These are phyloP conservation scores for Fusarium acutatum DNA, from an alignment of 2,329 filamentous ascomycete genomes.

Conservation along the genomic window DNA sequence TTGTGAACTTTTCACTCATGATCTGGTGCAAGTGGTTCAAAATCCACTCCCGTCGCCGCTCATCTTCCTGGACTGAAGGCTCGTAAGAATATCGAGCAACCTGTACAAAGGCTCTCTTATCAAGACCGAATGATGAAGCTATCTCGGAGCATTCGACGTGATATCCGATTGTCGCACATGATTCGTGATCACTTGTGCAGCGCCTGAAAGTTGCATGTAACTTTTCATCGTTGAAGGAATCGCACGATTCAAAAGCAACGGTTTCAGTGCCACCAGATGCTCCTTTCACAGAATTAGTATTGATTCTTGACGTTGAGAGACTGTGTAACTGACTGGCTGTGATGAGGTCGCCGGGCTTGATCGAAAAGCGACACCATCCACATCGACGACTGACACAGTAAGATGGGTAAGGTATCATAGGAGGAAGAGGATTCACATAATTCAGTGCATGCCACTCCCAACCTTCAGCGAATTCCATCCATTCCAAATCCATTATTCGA, in stretches of 20 bases:
- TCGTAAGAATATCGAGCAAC: conserved; percentile 20
- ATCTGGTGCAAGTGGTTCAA: neutral
- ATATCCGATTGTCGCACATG: conserved; percentile 18
- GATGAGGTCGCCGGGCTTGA: conserved; percentile 4
- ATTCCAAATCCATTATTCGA: conserved; percentile 15
- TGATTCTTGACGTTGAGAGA: neutral
- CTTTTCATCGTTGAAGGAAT: neutral
- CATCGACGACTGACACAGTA: conserved; percentile 23
- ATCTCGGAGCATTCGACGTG: conserved; percentile 15
- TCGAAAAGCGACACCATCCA: conserved; percentile 26
- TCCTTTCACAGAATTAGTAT: neutral
- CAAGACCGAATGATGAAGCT: neutral
- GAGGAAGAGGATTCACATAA: neutral
- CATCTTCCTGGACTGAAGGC: neutral
- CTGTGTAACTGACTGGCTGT: neutral
- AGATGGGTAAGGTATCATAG: conserved; percentile 8
- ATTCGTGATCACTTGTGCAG: conserved; percentile 8
- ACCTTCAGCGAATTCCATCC: conserved; percentile 8
- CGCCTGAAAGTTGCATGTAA: conserved; percentile 4
- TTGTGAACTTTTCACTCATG: neutral
- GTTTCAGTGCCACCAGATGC: conserved; percentile 12
- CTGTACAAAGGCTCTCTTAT: neutral
- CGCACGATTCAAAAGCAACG: neutral
- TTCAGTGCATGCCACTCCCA: conserved; percentile 16
- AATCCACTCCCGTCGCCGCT: conserved; percentile 8